Conservation (phyloP, 345 rosid species). For the Reutealis trisperma region DNA sequence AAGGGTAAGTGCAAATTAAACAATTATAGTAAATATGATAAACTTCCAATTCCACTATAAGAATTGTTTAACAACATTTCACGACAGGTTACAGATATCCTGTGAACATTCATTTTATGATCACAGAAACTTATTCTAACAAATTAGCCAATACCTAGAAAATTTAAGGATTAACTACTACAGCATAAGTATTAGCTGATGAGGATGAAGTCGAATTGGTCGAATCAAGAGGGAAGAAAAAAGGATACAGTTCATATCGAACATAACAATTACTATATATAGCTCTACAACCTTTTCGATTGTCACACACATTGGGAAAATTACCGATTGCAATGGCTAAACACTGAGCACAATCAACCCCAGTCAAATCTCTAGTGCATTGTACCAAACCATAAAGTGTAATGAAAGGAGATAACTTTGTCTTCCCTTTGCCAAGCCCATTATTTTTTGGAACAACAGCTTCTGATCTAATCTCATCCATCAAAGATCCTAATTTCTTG, state of each 20-base stretch:
- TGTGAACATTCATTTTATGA: too few relatives aligned
- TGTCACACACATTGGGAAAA: conserved; percentile 48
- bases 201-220: conserved; percentile 10
- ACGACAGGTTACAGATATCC: too few relatives aligned
- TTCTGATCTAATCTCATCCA: conserved; percentile 46
- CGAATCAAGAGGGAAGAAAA: conserved; percentile 64
- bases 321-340: conserved; percentile 57
- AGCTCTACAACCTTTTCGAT: conserved; percentile 61
- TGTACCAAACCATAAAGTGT: conserved; percentile 71
- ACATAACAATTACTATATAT: conserved; percentile 68
- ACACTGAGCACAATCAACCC: conserved; percentile 68
- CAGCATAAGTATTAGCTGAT: conserved; percentile 17
- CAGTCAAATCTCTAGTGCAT: conserved; percentile 66
- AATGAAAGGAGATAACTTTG: conserved; percentile 44
- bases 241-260: conserved; percentile 78
- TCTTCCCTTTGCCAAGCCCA: conserved; percentile 67
- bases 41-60: too few relatives aligned
- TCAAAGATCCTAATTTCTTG: conserved; percentile 48
- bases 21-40: too few relatives aligned
- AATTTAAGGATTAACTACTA: conserved; percentile 41
- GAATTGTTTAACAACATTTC: too few relatives aligned
- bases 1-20: too few relatives aligned
- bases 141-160: too few relatives aligned
- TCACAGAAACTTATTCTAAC: too few relatives aligned
- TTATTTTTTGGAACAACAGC: conserved; percentile 45